A percentile compares a stretch with the other conserved stretches of the same genome.
Evolutionary conservation across 2,329 filamentous ascomycete genomes (phyloP).

Genomic region (Periconia sp.): DNA sequence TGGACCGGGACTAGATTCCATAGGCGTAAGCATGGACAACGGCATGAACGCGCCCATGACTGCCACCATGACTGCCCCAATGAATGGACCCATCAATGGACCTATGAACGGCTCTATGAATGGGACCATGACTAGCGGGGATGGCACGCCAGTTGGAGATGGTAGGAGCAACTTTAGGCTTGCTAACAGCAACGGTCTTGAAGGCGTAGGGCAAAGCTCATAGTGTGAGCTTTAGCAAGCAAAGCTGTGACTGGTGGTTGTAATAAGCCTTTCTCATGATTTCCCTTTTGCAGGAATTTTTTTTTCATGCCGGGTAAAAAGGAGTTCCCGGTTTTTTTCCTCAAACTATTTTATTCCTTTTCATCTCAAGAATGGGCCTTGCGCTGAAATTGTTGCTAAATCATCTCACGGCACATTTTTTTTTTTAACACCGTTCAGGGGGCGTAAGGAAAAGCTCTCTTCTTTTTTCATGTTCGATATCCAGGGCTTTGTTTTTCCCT

Average conservation of each 20-base stretch:
- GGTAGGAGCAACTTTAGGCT: conserved; percentile 26
- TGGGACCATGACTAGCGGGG: conserved; percentile 21
- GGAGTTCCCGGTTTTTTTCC: not conserved
- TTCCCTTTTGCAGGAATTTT: no score
- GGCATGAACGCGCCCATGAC: conserved; percentile 26
- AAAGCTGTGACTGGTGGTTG: no score
- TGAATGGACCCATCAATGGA: conserved; percentile 18
- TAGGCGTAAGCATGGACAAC: conserved; percentile 27
- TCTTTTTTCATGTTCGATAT: not conserved
- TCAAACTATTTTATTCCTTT: not conserved
- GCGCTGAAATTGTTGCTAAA: no score
- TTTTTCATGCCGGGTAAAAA: no score
- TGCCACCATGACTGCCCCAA: conserved; percentile 11
- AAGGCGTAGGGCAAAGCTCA: conserved; percentile 19
- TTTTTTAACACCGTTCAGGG: no score
- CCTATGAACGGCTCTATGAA: conserved; percentile 14
- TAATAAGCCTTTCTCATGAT: no score
- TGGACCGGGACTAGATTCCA: conserved; percentile 19
- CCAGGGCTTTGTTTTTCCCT: not conserved
- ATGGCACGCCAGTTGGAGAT: conserved; percentile 27
- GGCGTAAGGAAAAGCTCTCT: not conserved
- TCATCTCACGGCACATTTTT: no score
- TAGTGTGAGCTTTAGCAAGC: conserved; percentile 4
- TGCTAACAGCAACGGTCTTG: conserved; percentile 21
- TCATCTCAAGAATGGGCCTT: no score